phyloP scores from a whole-genome alignment of 306 rosid species.

The Canavalia ensiformis region DNA sequence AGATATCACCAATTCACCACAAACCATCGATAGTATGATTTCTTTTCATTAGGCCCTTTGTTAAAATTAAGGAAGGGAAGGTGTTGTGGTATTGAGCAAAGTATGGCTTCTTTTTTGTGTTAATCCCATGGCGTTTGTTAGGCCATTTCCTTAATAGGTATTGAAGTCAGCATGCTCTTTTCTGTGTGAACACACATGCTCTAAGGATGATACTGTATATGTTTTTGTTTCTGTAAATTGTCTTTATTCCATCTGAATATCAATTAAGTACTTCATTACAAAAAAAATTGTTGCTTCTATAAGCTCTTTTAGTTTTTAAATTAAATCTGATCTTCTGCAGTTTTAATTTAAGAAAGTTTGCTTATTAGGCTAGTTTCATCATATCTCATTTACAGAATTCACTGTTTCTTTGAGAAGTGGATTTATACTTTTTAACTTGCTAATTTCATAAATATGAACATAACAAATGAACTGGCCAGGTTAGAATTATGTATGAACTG shows the following conservation, averaged over 20 bases:
- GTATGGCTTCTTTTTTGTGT: neutral
- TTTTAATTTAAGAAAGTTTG: constrained; percentile 8
- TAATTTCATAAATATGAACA: constrained; percentile 19
- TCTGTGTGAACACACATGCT: neutral
- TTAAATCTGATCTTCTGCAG: constrained; percentile 4
- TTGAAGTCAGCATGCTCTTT: neutral
- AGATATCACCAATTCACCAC: neutral
- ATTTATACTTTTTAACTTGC: neutral
- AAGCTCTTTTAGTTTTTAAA: neutral
- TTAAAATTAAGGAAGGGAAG: constrained; percentile 17
- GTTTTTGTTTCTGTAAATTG: constrained; percentile 2
- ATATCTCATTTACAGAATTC: constrained; percentile 3
- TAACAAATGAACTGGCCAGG: neutral
- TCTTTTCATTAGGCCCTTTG: constrained; percentile 5
- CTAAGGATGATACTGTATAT: neutral
- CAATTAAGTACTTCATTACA: neutral
- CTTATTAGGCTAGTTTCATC: neutral
- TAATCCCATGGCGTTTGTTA: neutral
- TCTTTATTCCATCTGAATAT: constrained; percentile 9
- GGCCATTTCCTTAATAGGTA: constrained; percentile 6
- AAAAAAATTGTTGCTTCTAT: neutral
- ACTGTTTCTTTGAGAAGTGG: neutral
- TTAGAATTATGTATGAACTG: neutral
- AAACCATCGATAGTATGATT: constrained; percentile 19
- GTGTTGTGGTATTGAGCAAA: neutral